Evolutionary conservation across 495 filamentous ascomycete species (phyloP).

Genomic region (Penicillium silybi): DNA sequence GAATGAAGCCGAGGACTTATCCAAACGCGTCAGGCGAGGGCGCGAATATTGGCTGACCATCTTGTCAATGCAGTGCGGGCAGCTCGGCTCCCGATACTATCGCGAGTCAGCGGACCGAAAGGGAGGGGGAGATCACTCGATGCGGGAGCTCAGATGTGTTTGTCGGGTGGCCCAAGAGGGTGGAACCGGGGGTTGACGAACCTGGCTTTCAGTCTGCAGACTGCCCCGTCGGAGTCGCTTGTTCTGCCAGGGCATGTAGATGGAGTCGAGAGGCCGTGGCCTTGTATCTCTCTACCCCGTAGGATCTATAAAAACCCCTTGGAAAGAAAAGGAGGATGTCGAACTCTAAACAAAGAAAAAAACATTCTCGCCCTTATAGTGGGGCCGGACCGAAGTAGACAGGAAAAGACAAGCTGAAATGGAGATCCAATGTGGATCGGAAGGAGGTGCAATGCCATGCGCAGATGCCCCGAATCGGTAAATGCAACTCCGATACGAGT

Average conservation of each 20-base stretch:
- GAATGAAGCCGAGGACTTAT: conserved; percentile 17
- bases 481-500: conserved; percentile 15
- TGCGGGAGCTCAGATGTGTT: not conserved
- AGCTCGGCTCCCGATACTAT: conserved; percentile 10
- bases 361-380: not conserved
- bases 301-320: not conserved
- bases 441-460: not conserved
- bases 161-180: not conserved
- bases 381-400: not conserved
- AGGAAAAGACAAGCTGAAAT: not conserved
- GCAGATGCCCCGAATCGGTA: conserved; percentile 12
- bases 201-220: conserved; percentile 8
- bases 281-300: not conserved
- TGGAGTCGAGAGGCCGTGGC: not conserved
- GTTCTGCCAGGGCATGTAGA: conserved; percentile 6
- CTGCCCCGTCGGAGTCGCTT: conserved; percentile 15
- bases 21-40: conserved; percentile 24
- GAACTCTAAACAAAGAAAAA: not conserved
- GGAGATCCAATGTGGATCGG: not conserved
- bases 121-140: not conserved
- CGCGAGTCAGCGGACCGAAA: not conserved
- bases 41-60: conserved; percentile 30
- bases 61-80: conserved; percentile 33
- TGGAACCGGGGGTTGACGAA: conserved; percentile 1
- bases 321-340: too few species aligned